phyloP scores from a whole-genome alignment of 805 yeast species.

The Ogataea degrootiae region DNA sequence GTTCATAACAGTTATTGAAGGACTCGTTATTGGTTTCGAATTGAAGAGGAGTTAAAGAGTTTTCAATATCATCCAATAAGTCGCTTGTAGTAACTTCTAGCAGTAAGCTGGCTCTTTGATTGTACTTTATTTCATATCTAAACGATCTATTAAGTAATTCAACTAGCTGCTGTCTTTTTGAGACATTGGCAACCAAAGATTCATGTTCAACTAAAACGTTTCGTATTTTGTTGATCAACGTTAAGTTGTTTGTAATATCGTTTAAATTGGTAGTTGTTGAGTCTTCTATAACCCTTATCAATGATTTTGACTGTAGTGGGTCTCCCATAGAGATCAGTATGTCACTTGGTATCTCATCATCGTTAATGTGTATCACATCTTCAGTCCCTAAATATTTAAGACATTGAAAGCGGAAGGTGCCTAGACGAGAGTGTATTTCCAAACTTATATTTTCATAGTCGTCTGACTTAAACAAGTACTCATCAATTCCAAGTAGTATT shows the following conservation, averaged over 20 bases:
- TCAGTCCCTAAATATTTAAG: conserved; percentile 5
- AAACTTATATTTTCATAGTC: conserved; percentile 14
- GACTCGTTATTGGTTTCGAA: conserved; percentile 16
- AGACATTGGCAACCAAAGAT: conserved; percentile 5
- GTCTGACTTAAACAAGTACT: conserved; percentile 11
- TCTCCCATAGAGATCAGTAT: conserved; percentile 13
- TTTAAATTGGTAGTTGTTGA: conserved; percentile 11
- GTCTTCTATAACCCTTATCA: conserved; percentile 17
- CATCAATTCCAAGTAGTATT: conserved; percentile 22
- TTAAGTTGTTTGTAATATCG: conserved; percentile 16
- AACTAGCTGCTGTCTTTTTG: conserved; percentile 8
- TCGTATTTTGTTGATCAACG: conserved; percentile 19
- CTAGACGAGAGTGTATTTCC: conserved; percentile 8
- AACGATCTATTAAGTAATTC: conserved; percentile 6
- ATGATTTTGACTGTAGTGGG: conserved; percentile 4
- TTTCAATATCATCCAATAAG: conserved; percentile 1
- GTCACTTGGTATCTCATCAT: not conserved
- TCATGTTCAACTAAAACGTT: conserved; percentile 12
- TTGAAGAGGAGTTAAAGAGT: conserved; percentile 11
- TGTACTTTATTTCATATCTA: conserved; percentile 16
- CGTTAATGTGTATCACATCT: not conserved
- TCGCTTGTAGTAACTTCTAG: conserved; percentile 16
- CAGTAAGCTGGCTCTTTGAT: conserved; percentile 13
- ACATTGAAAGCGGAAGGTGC: conserved; percentile 12
- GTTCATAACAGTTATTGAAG: conserved; percentile 16